Base-by-base conservation (phyloP, 2,329 filamentous ascomycete genomes). In the Cladobotryum mycophilum region DNA sequence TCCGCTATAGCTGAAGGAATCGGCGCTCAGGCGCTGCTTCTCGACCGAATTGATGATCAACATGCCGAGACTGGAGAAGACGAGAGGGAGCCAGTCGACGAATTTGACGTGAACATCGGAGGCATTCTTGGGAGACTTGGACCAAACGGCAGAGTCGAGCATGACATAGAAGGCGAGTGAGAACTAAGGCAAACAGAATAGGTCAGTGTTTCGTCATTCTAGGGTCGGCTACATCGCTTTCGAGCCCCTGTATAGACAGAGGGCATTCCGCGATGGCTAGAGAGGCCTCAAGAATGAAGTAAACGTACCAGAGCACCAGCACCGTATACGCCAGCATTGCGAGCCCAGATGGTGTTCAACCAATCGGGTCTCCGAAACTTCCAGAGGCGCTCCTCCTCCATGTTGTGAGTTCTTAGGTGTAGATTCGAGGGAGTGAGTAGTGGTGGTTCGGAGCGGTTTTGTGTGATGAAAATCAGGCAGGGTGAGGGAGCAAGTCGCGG, bases 1-100 rank as follows among this genome's bases (percentile, higher is more conserved):
- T 44, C 82, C 81, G 53, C 74, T 76, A 67, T 85, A 84, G 55
- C 75, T 77, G 66, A 83, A 83, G 50, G 73, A 78, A 69, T 86
- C 81, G 60, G 78, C 74, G 59, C 79, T 80, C 55, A 86, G 74
- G 48, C 82, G 78, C 53, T 80, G 72, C 69, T 86, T 85, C 70
- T 85, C 81, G 56, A 85, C 81, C 58, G 76, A 80, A 74, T 86
- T 85, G 73, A 85, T 85, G 66, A 85, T 85, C 52, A 86, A 75
- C 81, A 86, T 85, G 56, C 83, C 82, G 55, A 85, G 72, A 55
- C 77, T 76, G 57, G 77, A 81, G 72, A 85, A 85, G 66, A 85
- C 77, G 58, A 86, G 75, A 47, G 82, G 82, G 56, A 85, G 77
- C 82, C 82, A 86, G 76, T 86, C 82, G 67, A 84, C 74, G 61